These are phyloP conservation scores for Pichia cephalocereana DNA, from an alignment of 805 yeast species.

Conservation along the genomic window DNA sequence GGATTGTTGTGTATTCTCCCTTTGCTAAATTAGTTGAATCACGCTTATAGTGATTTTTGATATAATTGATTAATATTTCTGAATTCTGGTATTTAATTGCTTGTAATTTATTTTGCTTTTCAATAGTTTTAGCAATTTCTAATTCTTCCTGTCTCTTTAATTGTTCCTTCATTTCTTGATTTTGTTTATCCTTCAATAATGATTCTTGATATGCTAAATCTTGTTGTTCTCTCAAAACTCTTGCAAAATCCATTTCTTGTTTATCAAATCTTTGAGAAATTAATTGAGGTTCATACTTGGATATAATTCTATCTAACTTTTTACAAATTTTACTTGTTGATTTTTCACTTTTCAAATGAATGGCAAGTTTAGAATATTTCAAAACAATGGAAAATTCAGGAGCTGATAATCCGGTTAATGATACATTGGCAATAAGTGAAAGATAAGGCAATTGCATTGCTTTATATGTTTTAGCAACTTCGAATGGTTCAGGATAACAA, in stretches of 20 bases:
- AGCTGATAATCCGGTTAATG: conserved; percentile 38
- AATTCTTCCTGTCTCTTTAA: conserved; percentile 15
- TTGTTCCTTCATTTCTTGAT: conserved; percentile 15
- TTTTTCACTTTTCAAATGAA: conserved; percentile 3
- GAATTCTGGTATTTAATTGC: background rate
- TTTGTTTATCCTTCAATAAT: conserved; percentile 39
- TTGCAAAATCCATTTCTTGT: conserved; percentile 47
- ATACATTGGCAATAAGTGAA: conserved; percentile 44
- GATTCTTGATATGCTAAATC: conserved; percentile 60
- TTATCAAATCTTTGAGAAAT: conserved; percentile 50
- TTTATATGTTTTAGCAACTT: conserved; percentile 48
- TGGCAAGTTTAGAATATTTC: conserved; percentile 24
- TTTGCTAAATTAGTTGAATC: conserved; percentile 14
- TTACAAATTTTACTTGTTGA: conserved; percentile 22
- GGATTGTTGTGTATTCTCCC: conserved; percentile 33
- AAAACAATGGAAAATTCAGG: conserved; percentile 43
- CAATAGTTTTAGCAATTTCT: conserved; percentile 8
- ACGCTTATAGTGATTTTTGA: conserved; percentile 7
- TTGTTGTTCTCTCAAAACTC: conserved; percentile 53
- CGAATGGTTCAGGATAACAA: conserved; percentile 55
- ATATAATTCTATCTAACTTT: conserved; percentile 34
- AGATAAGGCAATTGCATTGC: conserved; percentile 48
- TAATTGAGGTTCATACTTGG: conserved; percentile 54
- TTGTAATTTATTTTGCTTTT: background rate
- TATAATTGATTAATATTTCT: background rate